Percentiles rank a stretch among this genome's conserved stretches.
Evolutionary conservation across 306 rosid species (phyloP).

Genomic region (Vigna angularis): DNA sequence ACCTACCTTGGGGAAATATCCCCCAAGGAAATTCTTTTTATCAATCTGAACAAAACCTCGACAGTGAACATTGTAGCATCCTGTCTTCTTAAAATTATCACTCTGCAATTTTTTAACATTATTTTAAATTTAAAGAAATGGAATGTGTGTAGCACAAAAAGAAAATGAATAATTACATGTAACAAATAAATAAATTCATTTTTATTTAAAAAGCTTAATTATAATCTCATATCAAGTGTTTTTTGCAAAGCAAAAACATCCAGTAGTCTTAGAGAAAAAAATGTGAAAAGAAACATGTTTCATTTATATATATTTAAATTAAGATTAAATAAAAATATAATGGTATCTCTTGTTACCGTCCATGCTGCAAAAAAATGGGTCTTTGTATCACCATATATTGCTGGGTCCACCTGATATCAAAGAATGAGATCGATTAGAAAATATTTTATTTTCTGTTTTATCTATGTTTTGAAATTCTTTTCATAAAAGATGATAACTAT

Average conservation of each 20-base stretch:
- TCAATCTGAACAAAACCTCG: not conserved
- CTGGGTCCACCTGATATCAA: conserved; percentile 18
- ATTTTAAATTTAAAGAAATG: no score
- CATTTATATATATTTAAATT: not conserved
- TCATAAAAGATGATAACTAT: no score
- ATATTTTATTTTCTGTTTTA: no score
- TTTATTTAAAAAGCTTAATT: no score
- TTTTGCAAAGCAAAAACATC: no score
- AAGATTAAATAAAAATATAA: not conserved
- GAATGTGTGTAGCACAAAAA: no score
- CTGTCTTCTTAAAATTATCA: not conserved
- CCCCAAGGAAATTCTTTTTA: not conserved
- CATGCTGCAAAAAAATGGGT: not conserved
- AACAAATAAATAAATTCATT: no score
- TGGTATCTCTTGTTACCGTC: conserved; percentile 19
- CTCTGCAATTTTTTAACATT: not conserved
- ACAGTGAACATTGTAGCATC: not conserved
- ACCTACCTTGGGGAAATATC: accelerated
- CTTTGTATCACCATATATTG: not conserved
- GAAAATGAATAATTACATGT: no score
- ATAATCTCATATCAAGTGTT: no score
- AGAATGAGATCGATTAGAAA: not conserved
- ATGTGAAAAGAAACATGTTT: no score
- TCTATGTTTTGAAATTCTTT: no score
- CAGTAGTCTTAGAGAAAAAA: no score